Base-by-base conservation (phyloP, 2,329 filamentous ascomycete genomes). In the Leptographium flavum region DNA sequence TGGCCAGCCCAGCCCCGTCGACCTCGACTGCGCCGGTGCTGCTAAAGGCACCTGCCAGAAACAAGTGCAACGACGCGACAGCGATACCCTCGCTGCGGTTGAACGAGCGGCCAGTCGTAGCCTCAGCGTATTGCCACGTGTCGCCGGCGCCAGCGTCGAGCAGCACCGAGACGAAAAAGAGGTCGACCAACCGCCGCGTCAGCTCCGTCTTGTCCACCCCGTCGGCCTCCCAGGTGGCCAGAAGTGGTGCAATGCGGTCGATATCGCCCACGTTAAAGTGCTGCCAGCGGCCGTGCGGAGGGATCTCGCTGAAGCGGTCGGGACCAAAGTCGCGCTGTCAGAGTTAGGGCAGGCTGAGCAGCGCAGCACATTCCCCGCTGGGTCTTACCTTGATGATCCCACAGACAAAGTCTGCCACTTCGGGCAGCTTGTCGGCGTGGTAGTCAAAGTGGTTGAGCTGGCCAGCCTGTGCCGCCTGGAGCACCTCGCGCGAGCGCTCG, bases 101-200 rank as follows among this genome's bases (percentile, higher is more conserved):
- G 38, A 66, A 67, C 7, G 51, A 49, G 8, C 57, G 49, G 6
- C 54, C 57, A 1, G 58, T 58, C 1, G 46, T 54, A 0, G 65
- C 60, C 52, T 73, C 70, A 1, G 54, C 57, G 45, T 62, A 74
- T 0, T 52, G 56, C 71, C 70, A 74, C 11, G 57, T 49, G 53
- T 73, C 67, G 2, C 70, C 71, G 0, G 71, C 70, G 0, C 70
- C 70, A 0, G 70, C 73, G 52, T 78, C 74, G 0, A 77, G 60
- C 15, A 78, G 61, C 1, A 78, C 74, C 0, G 74, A 76, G 3
- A 77, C 71, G 39, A 79, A 69, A 58, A 80, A 80, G 8, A 81
- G 59, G 53, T 81, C 76, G 38, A 78, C 66, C 17, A 79, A 57
- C 1, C 73, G 65, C 3, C 74, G 69, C 0, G 70, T 69, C 5